These are phyloP conservation scores for Tripterygium wilfordii DNA, from an alignment of 177 flowering plant species.

Conservation along the genomic window DNA sequence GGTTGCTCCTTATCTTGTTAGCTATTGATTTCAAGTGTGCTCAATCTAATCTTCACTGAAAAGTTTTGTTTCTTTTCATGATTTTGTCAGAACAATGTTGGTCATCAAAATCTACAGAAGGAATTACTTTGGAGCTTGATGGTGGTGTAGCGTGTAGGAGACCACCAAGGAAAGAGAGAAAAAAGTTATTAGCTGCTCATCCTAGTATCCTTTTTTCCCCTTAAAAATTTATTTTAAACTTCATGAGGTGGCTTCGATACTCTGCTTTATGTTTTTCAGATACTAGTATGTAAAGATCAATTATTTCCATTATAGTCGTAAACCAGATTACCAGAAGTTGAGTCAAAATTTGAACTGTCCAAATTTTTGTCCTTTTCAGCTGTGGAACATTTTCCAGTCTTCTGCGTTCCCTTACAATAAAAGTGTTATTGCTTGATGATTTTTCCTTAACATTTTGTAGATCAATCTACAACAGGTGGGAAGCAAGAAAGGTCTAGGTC, in stretches of 20 bases:
- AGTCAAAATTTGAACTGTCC: too few species aligned
- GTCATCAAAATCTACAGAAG: conserved; percentile 34
- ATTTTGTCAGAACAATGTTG: conserved; percentile 60
- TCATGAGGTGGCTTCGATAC: too few species aligned
- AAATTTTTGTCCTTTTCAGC: neutral
- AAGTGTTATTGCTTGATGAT: neutral
- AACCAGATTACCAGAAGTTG: too few species aligned
- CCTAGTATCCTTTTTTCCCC: conserved; percentile 51
- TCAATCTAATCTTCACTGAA: conserved; percentile 5
- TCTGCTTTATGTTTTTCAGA: too few species aligned
- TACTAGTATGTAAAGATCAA: too few species aligned
- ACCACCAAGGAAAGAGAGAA: conserved; percentile 67
- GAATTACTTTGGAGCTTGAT: conserved; percentile 34
- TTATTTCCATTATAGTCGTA: too few species aligned
- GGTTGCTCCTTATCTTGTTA: too few species aligned
- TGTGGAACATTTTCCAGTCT: too few species aligned
- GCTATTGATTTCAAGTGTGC: neutral
- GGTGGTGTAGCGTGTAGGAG: conserved; percentile 48
- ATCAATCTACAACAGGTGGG: conserved; percentile 27
- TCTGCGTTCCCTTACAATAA: neutral
- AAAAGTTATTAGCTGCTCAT: conserved; percentile 37
- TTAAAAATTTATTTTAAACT: neutral
- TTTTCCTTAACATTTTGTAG: conserved; percentile 35
- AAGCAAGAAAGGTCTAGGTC: conserved; percentile 33
- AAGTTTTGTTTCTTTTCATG: neutral